Evolutionary conservation across 179 eudicot genomes (phyloP).

Genomic region (Silene noctiflora): DNA sequence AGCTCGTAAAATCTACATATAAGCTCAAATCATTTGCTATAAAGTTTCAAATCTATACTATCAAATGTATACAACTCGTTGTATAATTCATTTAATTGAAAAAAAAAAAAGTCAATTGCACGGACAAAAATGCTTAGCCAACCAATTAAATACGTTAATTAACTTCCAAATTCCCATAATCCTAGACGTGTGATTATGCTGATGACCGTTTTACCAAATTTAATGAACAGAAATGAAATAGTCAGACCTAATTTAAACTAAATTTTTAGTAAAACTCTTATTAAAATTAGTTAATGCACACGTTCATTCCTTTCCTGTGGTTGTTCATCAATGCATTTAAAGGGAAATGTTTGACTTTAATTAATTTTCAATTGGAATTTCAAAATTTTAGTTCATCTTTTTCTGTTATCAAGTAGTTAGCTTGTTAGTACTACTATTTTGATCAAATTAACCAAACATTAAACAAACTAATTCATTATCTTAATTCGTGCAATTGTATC

Average conservation of each 20-base stretch:
- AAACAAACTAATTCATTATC: neutral
- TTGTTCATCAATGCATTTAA: constrained; percentile 32
- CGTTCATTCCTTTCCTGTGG: constrained; percentile 27
- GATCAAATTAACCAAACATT: constrained; percentile 5
- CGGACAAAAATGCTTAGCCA: neutral
- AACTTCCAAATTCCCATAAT: neutral
- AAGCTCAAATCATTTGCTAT: no score
- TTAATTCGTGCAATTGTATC: no score
- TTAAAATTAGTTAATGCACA: constrained; percentile 9
- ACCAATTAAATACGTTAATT: neutral
- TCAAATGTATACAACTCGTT: no score
- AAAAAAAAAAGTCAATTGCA: neutral
- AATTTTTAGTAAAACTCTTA: constrained; percentile 12
- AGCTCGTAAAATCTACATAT: no score
- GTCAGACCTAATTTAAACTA: constrained; percentile 37
- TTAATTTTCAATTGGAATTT: neutral
- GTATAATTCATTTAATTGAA: no score
- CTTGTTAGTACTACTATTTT: constrained; percentile 13
- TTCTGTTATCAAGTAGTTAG: constrained; percentile 35
- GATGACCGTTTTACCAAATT: constrained; percentile 14
- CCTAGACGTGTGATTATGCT: constrained; percentile 19
- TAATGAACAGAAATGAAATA: neutral
- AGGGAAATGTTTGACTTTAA: constrained; percentile 27
- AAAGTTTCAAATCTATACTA: no score
- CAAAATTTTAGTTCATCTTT: constrained; percentile 8